Evolutionary conservation across 306 rosid species (phyloP).

Genomic region (Cicer chorassanicum): DNA sequence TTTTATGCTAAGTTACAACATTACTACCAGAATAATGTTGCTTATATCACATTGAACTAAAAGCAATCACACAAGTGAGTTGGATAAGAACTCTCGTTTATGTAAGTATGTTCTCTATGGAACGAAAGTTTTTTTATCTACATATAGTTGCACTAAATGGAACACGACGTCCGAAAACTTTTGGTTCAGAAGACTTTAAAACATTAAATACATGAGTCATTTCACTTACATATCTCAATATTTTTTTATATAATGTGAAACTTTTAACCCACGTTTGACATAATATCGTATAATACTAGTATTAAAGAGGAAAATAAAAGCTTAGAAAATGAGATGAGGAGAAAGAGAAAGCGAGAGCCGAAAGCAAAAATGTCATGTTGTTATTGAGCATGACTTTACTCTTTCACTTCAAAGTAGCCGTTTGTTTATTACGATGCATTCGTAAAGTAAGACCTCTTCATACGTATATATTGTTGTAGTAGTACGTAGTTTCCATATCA

Average conservation of each 20-base stretch:
- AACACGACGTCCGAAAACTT: accelerated
- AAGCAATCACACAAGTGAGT: too few relatives aligned
- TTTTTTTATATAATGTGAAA: too few relatives aligned
- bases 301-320: conserved; percentile 42
- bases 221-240: too few relatives aligned
- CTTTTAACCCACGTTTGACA: too few relatives aligned
- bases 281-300: neutral
- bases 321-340: conserved; percentile 36
- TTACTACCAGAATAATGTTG: too few relatives aligned
- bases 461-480: neutral
- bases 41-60: too few relatives aligned
- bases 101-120: too few relatives aligned
- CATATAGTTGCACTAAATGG: too few relatives aligned
- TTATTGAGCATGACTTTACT: conserved; percentile 46
- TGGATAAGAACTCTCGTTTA: too few relatives aligned
- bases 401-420: conserved; percentile 44
- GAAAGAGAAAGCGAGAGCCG: conserved; percentile 58
- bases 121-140: too few relatives aligned
- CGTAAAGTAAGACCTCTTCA: conserved; percentile 14
- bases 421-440: conserved; percentile 50
- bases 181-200: too few relatives aligned
- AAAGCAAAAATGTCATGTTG: conserved; percentile 55
- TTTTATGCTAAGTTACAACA: conserved; percentile 34
- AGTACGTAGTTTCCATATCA: conserved; percentile 5
- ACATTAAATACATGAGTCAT: too few relatives aligned